Conservation (phyloP, 495 filamentous ascomycete species). For the Sordaria brevicollis region DNA sequence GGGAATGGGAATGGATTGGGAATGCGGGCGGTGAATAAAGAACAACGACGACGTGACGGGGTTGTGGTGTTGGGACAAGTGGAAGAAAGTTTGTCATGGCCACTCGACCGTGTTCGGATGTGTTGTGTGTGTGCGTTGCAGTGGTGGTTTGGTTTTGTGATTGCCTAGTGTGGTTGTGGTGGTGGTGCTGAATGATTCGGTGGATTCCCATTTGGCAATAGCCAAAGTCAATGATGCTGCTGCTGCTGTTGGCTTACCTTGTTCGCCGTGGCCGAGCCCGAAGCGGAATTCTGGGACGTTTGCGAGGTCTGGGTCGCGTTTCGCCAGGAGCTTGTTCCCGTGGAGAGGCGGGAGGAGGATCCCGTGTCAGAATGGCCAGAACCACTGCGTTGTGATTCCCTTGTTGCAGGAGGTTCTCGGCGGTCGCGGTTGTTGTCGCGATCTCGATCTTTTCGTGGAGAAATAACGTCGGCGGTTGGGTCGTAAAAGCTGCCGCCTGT, state of each 20-base stretch:
- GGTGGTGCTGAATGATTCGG: neutral
- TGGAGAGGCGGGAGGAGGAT: slow-evolving; percentile 6
- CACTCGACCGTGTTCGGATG: neutral
- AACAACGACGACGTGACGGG: slow-evolving; percentile 2
- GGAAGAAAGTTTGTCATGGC: neutral
- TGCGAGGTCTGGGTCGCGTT: slow-evolving; percentile 24
- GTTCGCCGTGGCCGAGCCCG: neutral
- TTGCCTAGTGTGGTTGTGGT: neutral
- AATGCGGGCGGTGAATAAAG: slow-evolving; percentile 6
- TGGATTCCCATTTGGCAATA: neutral
- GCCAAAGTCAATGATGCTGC: neutral
- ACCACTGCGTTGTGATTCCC: slow-evolving; percentile 22
- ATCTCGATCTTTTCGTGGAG: neutral
- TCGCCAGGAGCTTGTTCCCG: slow-evolving; percentile 15
- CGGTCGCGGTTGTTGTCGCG: neutral
- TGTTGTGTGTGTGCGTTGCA: neutral
- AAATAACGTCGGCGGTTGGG: slow-evolving; percentile 45
- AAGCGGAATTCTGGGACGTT: neutral
- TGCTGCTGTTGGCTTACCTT: slow-evolving; percentile 27
- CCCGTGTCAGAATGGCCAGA: slow-evolving; percentile 22
- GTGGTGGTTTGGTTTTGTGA: neutral
- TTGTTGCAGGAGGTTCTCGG: neutral
- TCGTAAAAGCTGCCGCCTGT: slow-evolving; percentile 43
- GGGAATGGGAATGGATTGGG: slow-evolving; percentile 6
- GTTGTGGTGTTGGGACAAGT: slow-evolving; percentile 2